phyloP scores from a whole-genome alignment of 2,329 filamentous ascomycete genomes.

The Aspergillus arachidicola region DNA sequence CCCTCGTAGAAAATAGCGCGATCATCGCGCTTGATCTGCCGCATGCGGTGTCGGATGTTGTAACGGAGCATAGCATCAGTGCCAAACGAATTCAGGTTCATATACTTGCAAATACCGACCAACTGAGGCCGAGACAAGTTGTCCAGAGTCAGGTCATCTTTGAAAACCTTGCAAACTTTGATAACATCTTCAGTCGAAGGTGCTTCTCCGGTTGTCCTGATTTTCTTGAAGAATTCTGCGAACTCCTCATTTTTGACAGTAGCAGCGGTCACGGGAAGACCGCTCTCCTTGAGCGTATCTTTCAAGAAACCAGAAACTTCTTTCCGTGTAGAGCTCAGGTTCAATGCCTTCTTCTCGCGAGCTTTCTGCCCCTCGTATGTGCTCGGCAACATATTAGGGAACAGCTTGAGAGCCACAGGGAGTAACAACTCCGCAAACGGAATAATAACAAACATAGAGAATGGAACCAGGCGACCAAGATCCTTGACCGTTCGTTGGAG shows the following conservation, averaged over 20 bases:
- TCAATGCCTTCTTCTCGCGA: slow-evolving; percentile 83
- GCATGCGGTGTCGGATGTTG: slow-evolving; percentile 95
- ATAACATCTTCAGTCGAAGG: slow-evolving; percentile 91
- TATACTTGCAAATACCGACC: slow-evolving; percentile 96
- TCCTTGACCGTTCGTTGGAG: slow-evolving; percentile 92
- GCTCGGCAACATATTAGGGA: slow-evolving; percentile 96
- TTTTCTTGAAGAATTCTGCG: slow-evolving; percentile 94
- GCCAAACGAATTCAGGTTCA: slow-evolving; percentile 96
- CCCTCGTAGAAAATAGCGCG: slow-evolving; percentile 92
- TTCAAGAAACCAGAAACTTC: slow-evolving; percentile 91
- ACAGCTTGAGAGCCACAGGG: slow-evolving; percentile 87
- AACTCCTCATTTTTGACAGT: slow-evolving; percentile 94
- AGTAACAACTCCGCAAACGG: slow-evolving; percentile 93
- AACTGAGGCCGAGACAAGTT: slow-evolving; percentile 94
- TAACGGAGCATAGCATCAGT: slow-evolving; percentile 98
- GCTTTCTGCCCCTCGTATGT: slow-evolving; percentile 92
- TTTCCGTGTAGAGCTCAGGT: slow-evolving; percentile 81
- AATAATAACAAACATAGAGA: slow-evolving; percentile 95
- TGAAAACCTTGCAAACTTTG: slow-evolving; percentile 98
- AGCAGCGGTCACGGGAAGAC: slow-evolving; percentile 79
- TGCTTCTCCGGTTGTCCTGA: slow-evolving; percentile 85
- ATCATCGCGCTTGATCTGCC: slow-evolving; percentile 98
- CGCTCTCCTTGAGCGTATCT: slow-evolving; percentile 88
- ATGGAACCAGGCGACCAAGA: slow-evolving; percentile 87
- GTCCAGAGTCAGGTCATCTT: slow-evolving; percentile 94